Base-by-base conservation (phyloP, 2,329 filamentous ascomycete genomes). In the Akanthomyces lecanii region DNA sequence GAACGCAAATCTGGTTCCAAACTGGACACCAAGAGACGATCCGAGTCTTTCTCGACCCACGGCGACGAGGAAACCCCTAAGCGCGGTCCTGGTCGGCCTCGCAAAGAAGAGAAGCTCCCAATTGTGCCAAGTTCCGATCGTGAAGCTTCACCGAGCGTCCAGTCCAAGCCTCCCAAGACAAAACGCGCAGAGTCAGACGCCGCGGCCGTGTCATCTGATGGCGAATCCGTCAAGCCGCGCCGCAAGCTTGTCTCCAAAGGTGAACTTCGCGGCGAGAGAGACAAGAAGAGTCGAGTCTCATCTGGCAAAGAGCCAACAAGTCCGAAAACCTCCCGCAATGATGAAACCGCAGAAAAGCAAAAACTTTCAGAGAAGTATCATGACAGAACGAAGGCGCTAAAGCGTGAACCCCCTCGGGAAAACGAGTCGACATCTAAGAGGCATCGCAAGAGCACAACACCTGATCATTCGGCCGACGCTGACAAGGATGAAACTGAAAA, bases 201-300 rank as follows among this genome's bases (percentile, higher is more conserved):
- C 28, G 77, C 80, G 16, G 78, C 75, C 2, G 74, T 78, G 7
- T 85, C 82, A 0, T 86, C 84, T 40, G 83, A 83, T 69, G 85
- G 80, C 2, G 85, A 86, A 69, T 72, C 81, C 10, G 71, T 78
- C 25, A 89, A 88, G 69, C 85, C 85, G 2, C 77, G 86, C 28
- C 79, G 85, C 45, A 89, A 88, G 69, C 78, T 89, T 12, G 79
- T 89, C 23, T 88, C 86, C 0, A 86, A 86, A 42, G 82, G 81
- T 58, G 86, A 88, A 63, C 73, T 87, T 45, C 84, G 85, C 65
- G 83, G 82, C 11, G 83, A 86, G 69, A 78, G 82, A 21, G 82
- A 85, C 61, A 83, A 82, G 71, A 82, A 86, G 66, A 78, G 85
- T 21, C 82, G 85, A 7, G 77, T 82, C 69, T 42, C 51, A 21